Evolutionary conservation across 176 grass and related monocot species (phyloP), one percentile per base, ranked within the genome.

Genomic region (Oryza glumipatula): DNA sequence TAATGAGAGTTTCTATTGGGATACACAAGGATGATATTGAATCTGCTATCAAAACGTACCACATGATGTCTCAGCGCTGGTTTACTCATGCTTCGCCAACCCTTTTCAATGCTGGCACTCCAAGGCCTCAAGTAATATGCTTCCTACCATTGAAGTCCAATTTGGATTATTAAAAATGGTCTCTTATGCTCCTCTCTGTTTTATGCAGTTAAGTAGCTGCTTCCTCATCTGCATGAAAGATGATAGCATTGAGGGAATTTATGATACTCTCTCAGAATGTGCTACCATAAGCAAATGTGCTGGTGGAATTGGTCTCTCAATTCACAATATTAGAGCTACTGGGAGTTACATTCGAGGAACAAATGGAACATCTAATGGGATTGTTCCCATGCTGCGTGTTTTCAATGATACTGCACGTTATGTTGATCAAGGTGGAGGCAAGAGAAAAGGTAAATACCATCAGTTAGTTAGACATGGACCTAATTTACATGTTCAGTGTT

Each of bases 221-320:
- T 98, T 98, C 76, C 89, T 95, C 17, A 65, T 98, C 65, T 98
- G 91, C 91, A 95, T 98, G 95, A 98, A 98, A 88, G 95, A 98
- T 4, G 95, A 98, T 77, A 95, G 90, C 35, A 98, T 98, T 12
- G 95, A 98, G 85, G 95, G 95, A 41, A 95, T 98, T 33, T 98
- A 98, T 91, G 95, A 98, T 48, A 98, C 95, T 49, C 76, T 98
- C 14, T 92, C 91, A 12, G 95, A 98, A 87, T 98, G 95, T 72
- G 95, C 93, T 61, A 83, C 91, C 14, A 98, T 98, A 76, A 95
- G 93, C 76, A 98, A 98, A 86, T 90, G 89, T 44, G 93, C 93
- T 70, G 95, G 95, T 54, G 95, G 95, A 90, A 95, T 98, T 60
- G 93, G 95, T 66, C 89, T 98, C 65, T 98, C 91, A 67, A 81